Percentiles rank a stretch among this genome's conserved stretches.
Conservation (phyloP, 2,329 filamentous ascomycete genomes). For the Ophiobolus disseminans region DNA sequence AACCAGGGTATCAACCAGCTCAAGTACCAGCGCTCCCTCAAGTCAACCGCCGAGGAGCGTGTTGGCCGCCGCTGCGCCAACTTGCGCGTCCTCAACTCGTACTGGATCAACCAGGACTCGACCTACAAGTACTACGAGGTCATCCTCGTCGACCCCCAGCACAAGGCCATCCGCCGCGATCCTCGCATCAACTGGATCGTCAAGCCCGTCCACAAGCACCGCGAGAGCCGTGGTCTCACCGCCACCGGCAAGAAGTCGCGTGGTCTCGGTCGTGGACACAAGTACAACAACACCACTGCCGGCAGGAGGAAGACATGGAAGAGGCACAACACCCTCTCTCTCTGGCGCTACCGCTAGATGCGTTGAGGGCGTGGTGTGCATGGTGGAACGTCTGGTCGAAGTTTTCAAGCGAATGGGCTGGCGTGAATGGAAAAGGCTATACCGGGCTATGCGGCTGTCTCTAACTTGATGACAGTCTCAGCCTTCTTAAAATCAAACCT, state of each 20-base stretch:
- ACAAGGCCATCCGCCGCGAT: constrained; percentile 99
- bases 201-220: constrained; percentile 99
- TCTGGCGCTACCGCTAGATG: constrained; percentile 93
- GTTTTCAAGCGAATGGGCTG: constrained; percentile 41
- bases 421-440: constrained; percentile 45
- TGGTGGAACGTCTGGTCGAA: constrained; percentile 42
- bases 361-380: constrained; percentile 35
- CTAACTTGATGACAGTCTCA: constrained; percentile 27
- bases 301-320: constrained; percentile 99
- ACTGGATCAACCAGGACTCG: constrained; percentile 99
- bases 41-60: constrained; percentile 98
- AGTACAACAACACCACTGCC: constrained; percentile 97
- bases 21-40: constrained; percentile 99
- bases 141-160: constrained; percentile 99
- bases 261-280: constrained; percentile 98
- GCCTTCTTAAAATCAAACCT: constrained; percentile 41
- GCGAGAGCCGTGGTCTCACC: constrained; percentile 95
- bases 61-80: constrained; percentile 99
- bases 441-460: constrained; percentile 42
- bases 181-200: constrained; percentile 99
- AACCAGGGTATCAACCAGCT: constrained; percentile 99
- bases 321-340: constrained; percentile 98
- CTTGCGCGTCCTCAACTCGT: constrained; percentile 98
- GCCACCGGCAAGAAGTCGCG: constrained; percentile 99
- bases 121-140: constrained; percentile 99